Base-by-base conservation (phyloP, 2,329 filamentous ascomycete species). In the Fusarium tanahbumbuense region DNA sequence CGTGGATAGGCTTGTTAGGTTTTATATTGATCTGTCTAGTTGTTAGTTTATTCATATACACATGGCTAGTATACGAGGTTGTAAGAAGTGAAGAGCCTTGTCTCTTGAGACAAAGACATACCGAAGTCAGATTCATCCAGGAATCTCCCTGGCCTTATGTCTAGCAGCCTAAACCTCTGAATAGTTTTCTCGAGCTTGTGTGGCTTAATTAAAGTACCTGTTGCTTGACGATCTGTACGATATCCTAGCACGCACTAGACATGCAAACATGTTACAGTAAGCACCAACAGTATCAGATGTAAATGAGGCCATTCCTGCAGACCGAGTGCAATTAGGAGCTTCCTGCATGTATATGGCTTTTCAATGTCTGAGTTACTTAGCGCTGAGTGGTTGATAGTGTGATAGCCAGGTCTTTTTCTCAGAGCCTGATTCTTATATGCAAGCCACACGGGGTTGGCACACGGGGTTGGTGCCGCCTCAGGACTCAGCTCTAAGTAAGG, bases 401-500 rank as follows among this genome's bases (percentile, higher is more conserved):
- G 32, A 52, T 52, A 20, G 22, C 15, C 13, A 20, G 13, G 18
- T 20, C 37, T 13, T 25, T 45, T 20, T 22, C 28, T n/a, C 61
- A 41, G 20, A 60, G 59, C 59, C 65, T 56, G 64, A 20, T 55
- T 60, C 13, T 52, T 5, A 41, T 48, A 65, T 50, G 60, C 60
- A 65, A 55, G 60, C 48, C 60, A 49, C 15, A 32, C 53, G 12
- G 34, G 44, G 30, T 49, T 9, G 27, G 22, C 60, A 49, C 13
- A 30, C 53, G 13, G 32, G 42, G 30, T 50, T 12, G 28, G 22
- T 20, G 23, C 22, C 44, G 45, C 25, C 27, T 30, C 12, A 20
- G 46, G 46, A 49, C 37, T 64, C 59, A 64, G 64, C 53, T 59
- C 42, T 28, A 23, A 28, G 27, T 47, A 55, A 18, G 40, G 42